A percentile compares a stretch with the other conserved stretches of the same genome.
phyloP scores from a whole-genome alignment of 2,329 filamentous ascomycete species.

The Aspergillus clavatus region DNA sequence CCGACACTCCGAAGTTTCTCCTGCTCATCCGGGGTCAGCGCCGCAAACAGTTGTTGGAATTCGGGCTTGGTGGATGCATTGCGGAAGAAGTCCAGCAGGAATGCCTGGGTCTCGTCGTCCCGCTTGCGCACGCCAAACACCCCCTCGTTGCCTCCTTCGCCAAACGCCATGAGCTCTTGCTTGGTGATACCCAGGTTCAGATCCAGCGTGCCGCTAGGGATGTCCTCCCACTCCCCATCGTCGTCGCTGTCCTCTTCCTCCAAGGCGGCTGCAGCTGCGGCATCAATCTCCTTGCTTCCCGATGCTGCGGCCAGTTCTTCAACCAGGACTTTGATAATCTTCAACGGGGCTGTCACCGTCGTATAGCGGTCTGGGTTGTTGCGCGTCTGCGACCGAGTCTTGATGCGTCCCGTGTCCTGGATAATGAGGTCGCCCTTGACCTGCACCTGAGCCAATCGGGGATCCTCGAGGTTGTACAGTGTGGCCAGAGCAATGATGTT shows the following conservation, averaged over 20 bases:
- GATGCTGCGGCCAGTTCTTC: conserved; percentile 83
- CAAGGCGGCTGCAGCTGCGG: conserved; percentile 56
- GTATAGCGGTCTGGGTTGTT: conserved; percentile 88
- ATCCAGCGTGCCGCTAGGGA: conserved; percentile 69
- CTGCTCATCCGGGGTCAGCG: conserved; percentile 51
- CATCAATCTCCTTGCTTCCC: conserved; percentile 51
- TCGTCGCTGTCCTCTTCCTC: conserved; percentile 60
- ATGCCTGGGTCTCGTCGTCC: conserved; percentile 87
- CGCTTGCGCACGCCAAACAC: conserved; percentile 55
- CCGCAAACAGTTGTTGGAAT: conserved; percentile 52
- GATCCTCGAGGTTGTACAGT: conserved; percentile 80
- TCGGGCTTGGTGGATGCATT: conserved; percentile 49
- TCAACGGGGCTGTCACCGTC: conserved; percentile 78
- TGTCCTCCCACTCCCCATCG: conserved; percentile 86
- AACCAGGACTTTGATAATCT: conserved; percentile 93
- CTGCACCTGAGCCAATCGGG: conserved; percentile 69
- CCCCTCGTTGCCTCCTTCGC: conserved; percentile 48
- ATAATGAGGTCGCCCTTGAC: conserved; percentile 92
- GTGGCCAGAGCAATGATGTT: conserved; percentile 94
- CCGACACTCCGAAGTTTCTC: conserved; percentile 34
- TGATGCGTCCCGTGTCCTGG: conserved; percentile 72
- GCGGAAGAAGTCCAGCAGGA: conserved; percentile 75
- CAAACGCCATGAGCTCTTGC: conserved; percentile 74
- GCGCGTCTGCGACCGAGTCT: conserved; percentile 87
- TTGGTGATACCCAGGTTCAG: conserved; percentile 66